phyloP scores from a whole-genome alignment of 2,329 filamentous ascomycete genomes.

The Penicillium concentricum region DNA sequence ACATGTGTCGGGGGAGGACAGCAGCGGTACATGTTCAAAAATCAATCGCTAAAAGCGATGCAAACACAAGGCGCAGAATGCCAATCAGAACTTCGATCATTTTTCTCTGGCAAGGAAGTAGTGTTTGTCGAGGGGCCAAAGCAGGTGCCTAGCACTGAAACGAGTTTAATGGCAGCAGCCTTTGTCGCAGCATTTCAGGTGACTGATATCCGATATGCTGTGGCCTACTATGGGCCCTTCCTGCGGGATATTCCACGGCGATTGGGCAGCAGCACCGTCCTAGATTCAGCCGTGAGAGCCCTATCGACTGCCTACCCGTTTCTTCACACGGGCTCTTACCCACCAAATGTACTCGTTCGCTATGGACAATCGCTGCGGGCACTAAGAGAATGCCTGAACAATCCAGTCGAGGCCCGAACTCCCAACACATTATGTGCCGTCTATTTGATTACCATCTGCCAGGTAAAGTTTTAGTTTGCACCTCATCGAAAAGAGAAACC shows the following conservation, averaged over 20 bases:
- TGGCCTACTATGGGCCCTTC: constrained; percentile 26
- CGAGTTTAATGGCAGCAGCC: constrained; percentile 1
- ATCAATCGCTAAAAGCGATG: constrained; percentile 1
- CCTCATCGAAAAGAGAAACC: not conserved
- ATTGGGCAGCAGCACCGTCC: constrained; percentile 21
- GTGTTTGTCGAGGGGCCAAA: not conserved
- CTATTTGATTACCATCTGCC: constrained; percentile 30
- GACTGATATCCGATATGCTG: constrained; percentile 24
- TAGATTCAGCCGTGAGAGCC: constrained; percentile 25
- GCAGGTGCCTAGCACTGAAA: constrained; percentile 8
- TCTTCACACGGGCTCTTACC: constrained; percentile 16
- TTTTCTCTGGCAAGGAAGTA: not conserved
- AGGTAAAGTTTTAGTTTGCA: constrained; percentile 16
- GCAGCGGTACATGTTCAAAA: constrained; percentile 27
- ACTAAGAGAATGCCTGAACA: constrained; percentile 25
- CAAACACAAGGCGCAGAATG: not conserved
- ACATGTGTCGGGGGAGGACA: constrained; percentile 24
- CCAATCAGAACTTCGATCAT: not conserved
- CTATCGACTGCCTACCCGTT: constrained; percentile 20
- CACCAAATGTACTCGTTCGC: constrained; percentile 12
- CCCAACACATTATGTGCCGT: constrained; percentile 31
- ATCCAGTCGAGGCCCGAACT: constrained; percentile 22
- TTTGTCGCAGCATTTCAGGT: constrained; percentile 20
- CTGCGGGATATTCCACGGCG: constrained; percentile 22
- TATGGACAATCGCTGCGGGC: constrained; percentile 25